Evolutionary conservation across 306 rosid genomes (phyloP).

Genomic region (Cicer judaicum): DNA sequence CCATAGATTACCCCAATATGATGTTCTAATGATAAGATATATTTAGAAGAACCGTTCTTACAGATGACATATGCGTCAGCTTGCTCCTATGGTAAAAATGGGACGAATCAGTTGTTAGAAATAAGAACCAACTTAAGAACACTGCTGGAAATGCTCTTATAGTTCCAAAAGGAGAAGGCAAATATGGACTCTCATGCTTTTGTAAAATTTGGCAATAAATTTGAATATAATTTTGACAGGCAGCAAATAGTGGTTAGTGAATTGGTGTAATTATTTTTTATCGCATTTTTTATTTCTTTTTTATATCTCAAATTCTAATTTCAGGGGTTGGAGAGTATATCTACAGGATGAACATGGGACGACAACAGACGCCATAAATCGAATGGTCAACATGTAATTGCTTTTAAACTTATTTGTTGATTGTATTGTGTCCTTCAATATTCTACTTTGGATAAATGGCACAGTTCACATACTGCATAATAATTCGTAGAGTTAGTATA

Average conservation of each 20-base stretch:
- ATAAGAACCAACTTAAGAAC: neutral
- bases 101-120: neutral
- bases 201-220: conserved; percentile 12
- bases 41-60: neutral
- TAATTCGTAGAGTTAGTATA: neutral
- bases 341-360: conserved; percentile 93
- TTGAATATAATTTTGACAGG: conserved; percentile 12
- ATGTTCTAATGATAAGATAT: neutral
- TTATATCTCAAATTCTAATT: conserved; percentile 32
- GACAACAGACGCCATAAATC: conserved; percentile 66
- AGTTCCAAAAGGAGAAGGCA: neutral
- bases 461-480: conserved; percentile 14
- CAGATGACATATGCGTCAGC: neutral
- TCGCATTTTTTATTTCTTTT: neutral
- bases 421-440: conserved; percentile 14
- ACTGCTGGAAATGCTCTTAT: neutral
- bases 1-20: neutral
- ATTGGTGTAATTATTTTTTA: conserved; percentile 19
- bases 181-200: neutral
- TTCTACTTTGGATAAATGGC: neutral
- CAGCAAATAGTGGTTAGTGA: conserved; percentile 8
- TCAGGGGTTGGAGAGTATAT: conserved; percentile 97
- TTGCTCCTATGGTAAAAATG: neutral
- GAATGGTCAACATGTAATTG: conserved; percentile 74
- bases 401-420: conserved; percentile 25